Base-by-base conservation (phyloP, 768 basidiomycete species). In the Russula brevipes region DNA sequence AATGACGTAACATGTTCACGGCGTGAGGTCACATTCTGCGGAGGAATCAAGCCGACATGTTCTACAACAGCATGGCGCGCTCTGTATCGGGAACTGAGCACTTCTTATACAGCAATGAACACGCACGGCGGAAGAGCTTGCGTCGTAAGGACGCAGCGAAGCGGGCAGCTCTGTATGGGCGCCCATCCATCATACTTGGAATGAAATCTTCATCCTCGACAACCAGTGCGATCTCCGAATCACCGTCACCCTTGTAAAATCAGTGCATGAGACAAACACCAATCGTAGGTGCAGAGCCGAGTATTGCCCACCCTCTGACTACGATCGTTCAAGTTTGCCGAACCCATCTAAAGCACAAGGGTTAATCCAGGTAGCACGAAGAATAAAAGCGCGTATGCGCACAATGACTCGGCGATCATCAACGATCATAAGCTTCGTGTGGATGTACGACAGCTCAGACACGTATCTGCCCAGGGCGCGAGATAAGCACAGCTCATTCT, bases 211-310 rank as follows among this genome's bases (percentile, higher is more conserved):
- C 76, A 69, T 99, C 96, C 74, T 98, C 95, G 36, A 97, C 87
- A 19, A 98, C 85, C 8, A 97, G 75, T 7, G 90, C 91, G 66
- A 98, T 96, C 76, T 98, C 97, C 1, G 93, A 96, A 74, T 96
- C 94, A 39, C 92, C 93, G 67, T 96, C 89, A 31, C 95, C 95
- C 85, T 88, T 88, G 60, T 1, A 10, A 24, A 24, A 17, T 12
- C 45, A 47, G 9, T 10, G 39, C 36, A 12, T 69, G 52, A 66
- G 63, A 31, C 50, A 30, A 49, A 33, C 17, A 11, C 8, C 24
- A 33, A 6, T 36, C 30, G 0, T 42, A 66, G 36, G 41, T 5
- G 10, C 8, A 54, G 35, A 38, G 19, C 30, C 4, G 44, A 14
- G 9, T 8, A 36, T 19, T 4, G 44, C 73, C 44, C 63, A 82